These are phyloP conservation scores for Apiospora kogelbergensis DNA, from an alignment of 2,329 filamentous ascomycete genomes.

Conservation along the genomic window DNA sequence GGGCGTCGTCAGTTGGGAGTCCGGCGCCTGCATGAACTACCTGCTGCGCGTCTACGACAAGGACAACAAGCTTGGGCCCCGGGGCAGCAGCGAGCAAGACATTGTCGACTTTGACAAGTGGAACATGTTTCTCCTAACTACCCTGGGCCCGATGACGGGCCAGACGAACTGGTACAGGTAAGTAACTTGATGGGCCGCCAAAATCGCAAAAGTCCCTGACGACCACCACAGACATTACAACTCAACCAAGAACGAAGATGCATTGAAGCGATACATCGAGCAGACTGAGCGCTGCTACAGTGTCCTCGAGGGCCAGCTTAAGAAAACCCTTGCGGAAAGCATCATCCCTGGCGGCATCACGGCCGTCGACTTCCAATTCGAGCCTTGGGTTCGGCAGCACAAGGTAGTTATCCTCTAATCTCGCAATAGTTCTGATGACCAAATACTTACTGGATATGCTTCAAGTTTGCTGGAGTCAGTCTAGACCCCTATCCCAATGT, in stretches of 20 bases:
- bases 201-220: background rate
- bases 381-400: conserved; percentile 40
- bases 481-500: conserved; percentile 39
- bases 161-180: conserved; percentile 39
- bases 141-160: conserved; percentile 41
- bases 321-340: conserved; percentile 35
- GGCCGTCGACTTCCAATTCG: conserved; percentile 41
- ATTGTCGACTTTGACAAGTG: conserved; percentile 45
- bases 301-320: conserved; percentile 40
- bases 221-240: conserved; percentile 30
- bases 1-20: conserved; percentile 37
- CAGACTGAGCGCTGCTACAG: conserved; percentile 41
- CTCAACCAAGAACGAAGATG: conserved; percentile 39
- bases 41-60: conserved; percentile 40
- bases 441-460: background rate
- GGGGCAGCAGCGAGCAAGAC: conserved; percentile 35
- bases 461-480: conserved; percentile 36
- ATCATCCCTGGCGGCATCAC: conserved; percentile 36
- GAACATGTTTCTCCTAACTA: conserved; percentile 42
- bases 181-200: background rate
- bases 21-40: conserved; percentile 38
- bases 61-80: conserved; percentile 35
- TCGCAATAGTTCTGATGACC: background rate
- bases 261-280: conserved; percentile 36
- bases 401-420: background rate